phyloP scores from a whole-genome alignment of 1,284 basidiomycete species.

The Mycena sp. region DNA sequence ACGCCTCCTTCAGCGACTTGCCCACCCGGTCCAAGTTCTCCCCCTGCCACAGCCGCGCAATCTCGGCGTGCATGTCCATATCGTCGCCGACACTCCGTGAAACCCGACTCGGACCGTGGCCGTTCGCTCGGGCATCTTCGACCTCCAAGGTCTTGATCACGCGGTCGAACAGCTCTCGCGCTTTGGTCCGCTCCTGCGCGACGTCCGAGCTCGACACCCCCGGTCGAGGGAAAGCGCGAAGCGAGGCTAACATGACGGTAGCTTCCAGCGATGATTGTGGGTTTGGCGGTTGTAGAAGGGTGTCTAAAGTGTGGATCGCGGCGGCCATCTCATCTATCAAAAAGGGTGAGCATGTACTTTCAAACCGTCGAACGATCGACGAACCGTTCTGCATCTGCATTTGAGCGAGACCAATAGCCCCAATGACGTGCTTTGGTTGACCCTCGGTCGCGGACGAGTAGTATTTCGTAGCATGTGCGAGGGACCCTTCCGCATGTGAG shows the following conservation, averaged over 20 bases:
- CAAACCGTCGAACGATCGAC: conserved; percentile 30
- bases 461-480: conserved; percentile 73
- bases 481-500: conserved; percentile 73
- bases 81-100: conserved; percentile 76
- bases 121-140: conserved; percentile 56
- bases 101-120: conserved; percentile 47
- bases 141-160: conserved; percentile 69
- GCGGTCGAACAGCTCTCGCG: conserved; percentile 85
- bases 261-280: conserved; percentile 80
- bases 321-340: conserved; percentile 75
- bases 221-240: conserved; percentile 81
- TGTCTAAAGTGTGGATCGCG: conserved; percentile 89
- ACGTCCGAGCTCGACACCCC: conserved; percentile 81
- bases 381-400: conserved; percentile 84
- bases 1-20: conserved; percentile 78
- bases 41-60: conserved; percentile 87
- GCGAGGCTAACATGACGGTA: conserved; percentile 87
- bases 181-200: conserved; percentile 74
- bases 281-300: conserved; percentile 73
- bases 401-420: conserved; percentile 87
- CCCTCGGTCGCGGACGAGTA: conserved; percentile 81
- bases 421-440: conserved; percentile 79
- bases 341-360: conserved; percentile 7
- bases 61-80: conserved; percentile 85
- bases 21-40: conserved; percentile 80